phyloP scores from a whole-genome alignment of 805 yeast species.

The Schwanniomyces vanrijiae region DNA sequence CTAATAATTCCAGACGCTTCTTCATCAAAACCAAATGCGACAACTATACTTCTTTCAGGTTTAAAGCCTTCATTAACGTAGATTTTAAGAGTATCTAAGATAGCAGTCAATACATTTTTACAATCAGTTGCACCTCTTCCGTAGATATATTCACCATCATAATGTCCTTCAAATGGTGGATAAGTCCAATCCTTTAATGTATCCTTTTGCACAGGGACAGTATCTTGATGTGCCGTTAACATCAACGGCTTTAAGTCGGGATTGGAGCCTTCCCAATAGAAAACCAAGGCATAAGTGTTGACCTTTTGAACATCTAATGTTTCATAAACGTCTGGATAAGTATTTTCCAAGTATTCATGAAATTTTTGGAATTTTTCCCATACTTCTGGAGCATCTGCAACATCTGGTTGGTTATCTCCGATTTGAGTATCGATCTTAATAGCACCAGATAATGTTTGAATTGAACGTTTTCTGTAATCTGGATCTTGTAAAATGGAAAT shows the following conservation, averaged over 20 bases:
- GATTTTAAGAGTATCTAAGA: slow-evolving; percentile 67
- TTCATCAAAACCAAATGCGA: slow-evolving; percentile 79
- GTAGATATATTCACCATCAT: slow-evolving; percentile 64
- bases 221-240: slow-evolving; percentile 78
- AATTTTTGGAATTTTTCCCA: slow-evolving; percentile 44
- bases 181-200: slow-evolving; percentile 60
- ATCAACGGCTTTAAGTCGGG: slow-evolving; percentile 65
- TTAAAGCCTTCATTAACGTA: slow-evolving; percentile 47
- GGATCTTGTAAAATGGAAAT: slow-evolving; percentile 24
- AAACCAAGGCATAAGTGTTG: slow-evolving; percentile 63
- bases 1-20: slow-evolving; percentile 67
- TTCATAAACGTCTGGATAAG: slow-evolving; percentile 55
- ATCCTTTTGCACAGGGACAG: slow-evolving; percentile 69
- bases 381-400: slow-evolving; percentile 50
- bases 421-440: slow-evolving; percentile 65
- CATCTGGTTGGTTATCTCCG: slow-evolving; percentile 51
- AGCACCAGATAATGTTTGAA: slow-evolving; percentile 52
- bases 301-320: slow-evolving; percentile 52
- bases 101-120: slow-evolving; percentile 65
- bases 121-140: slow-evolving; percentile 83
- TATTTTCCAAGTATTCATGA: slow-evolving; percentile 50
- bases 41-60: slow-evolving; percentile 63
- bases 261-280: slow-evolving; percentile 59
- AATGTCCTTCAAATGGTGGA: slow-evolving; percentile 61
- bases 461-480: slow-evolving; percentile 32